Percentiles rank a stretch among this genome's conserved stretches.
Conservation (phyloP, 768 basidiomycete genomes). For the Mycena kentingensis region DNA sequence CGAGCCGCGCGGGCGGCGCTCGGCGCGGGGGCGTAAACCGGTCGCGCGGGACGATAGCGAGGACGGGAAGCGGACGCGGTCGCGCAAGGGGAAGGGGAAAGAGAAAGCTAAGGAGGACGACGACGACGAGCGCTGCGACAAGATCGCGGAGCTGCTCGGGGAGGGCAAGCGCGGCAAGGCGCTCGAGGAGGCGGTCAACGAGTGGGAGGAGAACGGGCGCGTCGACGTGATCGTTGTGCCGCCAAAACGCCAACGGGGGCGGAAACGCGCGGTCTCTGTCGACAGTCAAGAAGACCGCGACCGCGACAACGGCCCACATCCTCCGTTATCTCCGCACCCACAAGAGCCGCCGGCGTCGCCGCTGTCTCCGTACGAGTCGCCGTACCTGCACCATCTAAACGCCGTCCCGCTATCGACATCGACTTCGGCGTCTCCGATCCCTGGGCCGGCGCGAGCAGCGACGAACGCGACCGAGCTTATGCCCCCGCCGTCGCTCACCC, state of each 20-base stretch:
- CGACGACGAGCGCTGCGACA: conserved; percentile 59
- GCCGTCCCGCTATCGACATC: not conserved
- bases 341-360: not conserved
- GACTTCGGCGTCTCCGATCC: conserved; percentile 1
- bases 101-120: conserved; percentile 28
- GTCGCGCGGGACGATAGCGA: not conserved
- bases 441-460: not conserved
- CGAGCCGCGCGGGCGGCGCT: conserved; percentile 13
- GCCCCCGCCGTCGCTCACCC: conserved; percentile 46
- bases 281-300: too few relatives aligned
- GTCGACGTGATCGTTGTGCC: not conserved
- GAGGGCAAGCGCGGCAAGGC: conserved; percentile 67
- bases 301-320: not conserved
- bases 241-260: conserved; percentile 9
- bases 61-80: conserved; percentile 6
- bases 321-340: not conserved
- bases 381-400: not conserved
- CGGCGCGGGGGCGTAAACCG: not conserved
- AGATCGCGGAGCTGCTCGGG: conserved; percentile 67
- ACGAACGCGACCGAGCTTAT: conserved; percentile 7
- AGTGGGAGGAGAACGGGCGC: conserved; percentile 51
- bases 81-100: conserved; percentile 26
- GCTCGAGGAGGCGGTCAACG: conserved; percentile 61
- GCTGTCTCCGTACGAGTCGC: not conserved
- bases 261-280: not conserved